Evolutionary conservation across 805 yeast genomes (phyloP).

Genomic region (Grigorovia transvaalensis): DNA sequence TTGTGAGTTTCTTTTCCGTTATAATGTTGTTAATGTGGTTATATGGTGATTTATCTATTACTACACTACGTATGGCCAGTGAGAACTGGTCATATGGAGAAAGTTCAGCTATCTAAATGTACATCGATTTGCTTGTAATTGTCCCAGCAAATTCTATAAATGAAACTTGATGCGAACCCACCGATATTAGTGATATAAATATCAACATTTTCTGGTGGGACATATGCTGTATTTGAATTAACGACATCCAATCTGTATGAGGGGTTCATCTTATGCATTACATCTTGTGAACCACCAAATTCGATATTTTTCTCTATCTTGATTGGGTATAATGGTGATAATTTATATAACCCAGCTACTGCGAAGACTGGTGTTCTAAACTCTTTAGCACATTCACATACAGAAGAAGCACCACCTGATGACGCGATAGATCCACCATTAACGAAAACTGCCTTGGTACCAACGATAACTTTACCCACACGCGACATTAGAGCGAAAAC

Average conservation of each 20-base stretch:
- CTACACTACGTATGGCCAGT: too few species aligned
- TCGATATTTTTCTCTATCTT: slow-evolving; percentile 75
- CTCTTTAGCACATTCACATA: slow-evolving; percentile 91
- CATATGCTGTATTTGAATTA: slow-evolving; percentile 83
- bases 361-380: slow-evolving; percentile 94
- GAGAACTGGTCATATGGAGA: too few species aligned
- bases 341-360: slow-evolving; percentile 86
- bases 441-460: slow-evolving; percentile 86
- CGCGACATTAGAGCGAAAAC: slow-evolving; percentile 94
- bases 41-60: too few species aligned
- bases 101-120: slow-evolving; percentile 35
- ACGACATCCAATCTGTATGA: slow-evolving; percentile 40
- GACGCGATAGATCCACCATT: slow-evolving; percentile 90
- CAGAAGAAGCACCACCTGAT: slow-evolving; percentile 83
- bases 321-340: slow-evolving; percentile 87
- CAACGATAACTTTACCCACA: slow-evolving; percentile 91
- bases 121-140: slow-evolving; percentile 84
- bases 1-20: too few species aligned
- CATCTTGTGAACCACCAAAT: slow-evolving; percentile 65
- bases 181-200: slow-evolving; percentile 92
- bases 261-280: slow-evolving; percentile 48
- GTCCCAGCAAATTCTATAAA: slow-evolving; percentile 89
- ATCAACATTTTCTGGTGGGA: slow-evolving; percentile 89
- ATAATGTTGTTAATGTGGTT: too few species aligned
- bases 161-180: slow-evolving; percentile 92